Conservation (phyloP, 2,329 filamentous ascomycete species). For the Fusarium drepaniforme region DNA sequence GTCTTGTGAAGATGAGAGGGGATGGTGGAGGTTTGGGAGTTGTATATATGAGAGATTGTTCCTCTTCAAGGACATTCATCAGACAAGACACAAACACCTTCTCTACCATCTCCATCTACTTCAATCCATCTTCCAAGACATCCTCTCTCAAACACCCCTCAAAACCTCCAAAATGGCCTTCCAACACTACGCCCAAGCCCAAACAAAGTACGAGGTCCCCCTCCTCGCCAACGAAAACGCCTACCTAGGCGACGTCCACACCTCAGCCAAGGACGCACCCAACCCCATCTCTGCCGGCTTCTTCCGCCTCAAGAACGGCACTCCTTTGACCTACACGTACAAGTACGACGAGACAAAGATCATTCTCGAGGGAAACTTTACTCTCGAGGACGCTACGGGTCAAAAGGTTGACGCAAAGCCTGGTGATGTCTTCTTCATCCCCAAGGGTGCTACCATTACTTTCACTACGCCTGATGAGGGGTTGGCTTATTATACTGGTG, state of each 20-base stretch:
- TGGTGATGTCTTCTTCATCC: constrained; percentile 78
- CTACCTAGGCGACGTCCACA: constrained; percentile 72
- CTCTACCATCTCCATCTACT: background rate
- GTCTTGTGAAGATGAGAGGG: background rate
- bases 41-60: constrained; percentile 25
- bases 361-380: constrained; percentile 75
- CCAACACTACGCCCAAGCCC: constrained; percentile 68
- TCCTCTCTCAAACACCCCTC: background rate
- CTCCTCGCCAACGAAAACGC: constrained; percentile 77
- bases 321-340: constrained; percentile 76
- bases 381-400: constrained; percentile 73
- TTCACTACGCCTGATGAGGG: constrained; percentile 73
- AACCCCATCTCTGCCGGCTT: constrained; percentile 74
- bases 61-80: background rate
- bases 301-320: constrained; percentile 76
- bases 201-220: constrained; percentile 71
- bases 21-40: background rate
- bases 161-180: constrained; percentile 52
- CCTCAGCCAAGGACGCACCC: constrained; percentile 66
- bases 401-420: constrained; percentile 67
- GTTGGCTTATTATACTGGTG: constrained; percentile 68
- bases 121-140: background rate
- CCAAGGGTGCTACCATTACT: constrained; percentile 74
- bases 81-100: constrained; percentile 10
- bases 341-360: constrained; percentile 82